Percentiles rank a stretch among this genome's conserved stretches.
Conservation (phyloP, 2,329 filamentous ascomycete species). For the Arachnomyces sp. region DNA sequence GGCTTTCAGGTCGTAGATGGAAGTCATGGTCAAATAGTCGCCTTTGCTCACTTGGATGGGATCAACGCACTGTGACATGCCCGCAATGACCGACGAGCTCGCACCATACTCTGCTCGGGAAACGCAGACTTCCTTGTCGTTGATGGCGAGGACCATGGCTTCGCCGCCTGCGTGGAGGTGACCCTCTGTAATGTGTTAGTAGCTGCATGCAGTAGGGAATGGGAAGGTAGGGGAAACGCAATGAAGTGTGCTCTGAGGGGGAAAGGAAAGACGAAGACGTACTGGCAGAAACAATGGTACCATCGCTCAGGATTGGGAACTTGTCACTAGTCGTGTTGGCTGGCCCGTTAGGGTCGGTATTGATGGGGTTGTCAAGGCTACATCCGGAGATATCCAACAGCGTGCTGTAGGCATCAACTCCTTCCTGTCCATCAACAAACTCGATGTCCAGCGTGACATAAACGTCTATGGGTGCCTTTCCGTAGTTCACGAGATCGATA, state of each 20-base stretch:
- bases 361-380: background rate
- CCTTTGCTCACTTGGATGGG: background rate
- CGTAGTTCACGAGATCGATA: conserved; percentile 1
- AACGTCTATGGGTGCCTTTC: background rate
- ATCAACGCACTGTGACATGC: conserved; percentile 3
- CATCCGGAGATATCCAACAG: conserved; percentile 1
- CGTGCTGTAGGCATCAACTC: background rate
- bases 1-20: conserved; percentile 3
- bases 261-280: background rate
- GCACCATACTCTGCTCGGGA: background rate
- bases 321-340: conserved; percentile 1
- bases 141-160: conserved; percentile 1
- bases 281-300: conserved; percentile 3
- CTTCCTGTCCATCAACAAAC: conserved; percentile 1
- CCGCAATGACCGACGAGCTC: background rate
- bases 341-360: conserved; percentile 1
- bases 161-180: conserved; percentile 1
- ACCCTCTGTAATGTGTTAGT: background rate
- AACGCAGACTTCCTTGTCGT: background rate
- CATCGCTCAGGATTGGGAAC: conserved; percentile 1
- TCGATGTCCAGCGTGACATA: conserved; percentile 1
- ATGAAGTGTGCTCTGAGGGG: no score
- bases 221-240: background rate
- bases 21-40: conserved; percentile 1
- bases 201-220: background rate